Evolutionary conservation across 805 yeast genomes (phyloP), one percentile per base, ranked within the genome.

Genomic region (Yamadazyma insecticola): DNA sequence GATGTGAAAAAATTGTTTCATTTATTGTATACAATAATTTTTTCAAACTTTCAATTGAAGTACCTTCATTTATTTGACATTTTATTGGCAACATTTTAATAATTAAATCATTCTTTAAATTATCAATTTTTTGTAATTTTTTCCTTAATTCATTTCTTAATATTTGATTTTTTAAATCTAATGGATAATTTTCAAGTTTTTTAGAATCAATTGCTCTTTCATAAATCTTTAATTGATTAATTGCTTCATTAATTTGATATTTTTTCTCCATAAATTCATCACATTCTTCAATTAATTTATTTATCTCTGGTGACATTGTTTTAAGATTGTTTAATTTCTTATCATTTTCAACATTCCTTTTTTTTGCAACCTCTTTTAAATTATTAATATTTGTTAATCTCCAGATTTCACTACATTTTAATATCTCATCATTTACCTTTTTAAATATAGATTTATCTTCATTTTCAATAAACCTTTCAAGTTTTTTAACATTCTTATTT

Each of bases 21-120:
- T 57, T 50, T 12, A 60, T 35, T 32, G 57, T 54, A 30, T 40
- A 57, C 2, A 57, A 45, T 2, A 57, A 50, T 24, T 41, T 40
- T 29, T 57, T 63, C 32, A 59, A 41, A 31, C 53, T 56, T 5
- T 40, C 41, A 11, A 52, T 35, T 13, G 48, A 36, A 4, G 41
- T 32, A 7, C 45, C 42, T 2, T 45, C 25, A 11, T 39, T 31
- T 5, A 40, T 28, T 25, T 43, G 47, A 3, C 61, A 57, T 31
- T 62, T 63, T 7, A 63, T 40, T 1, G 67, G 63, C 37, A 64
- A 48, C 43, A 65, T 35, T 25, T 43, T 43, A 15, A 43, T 33
- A 18, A 49, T 31, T 7, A 59, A 36, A 20, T 53, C 41, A 11
- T 50, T 50, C 22, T 51, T 53, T 8, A 52, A 43, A 9, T 31